Evolutionary conservation across 345 rosid genomes (phyloP).

Genomic region (Linum usitatissimum): DNA sequence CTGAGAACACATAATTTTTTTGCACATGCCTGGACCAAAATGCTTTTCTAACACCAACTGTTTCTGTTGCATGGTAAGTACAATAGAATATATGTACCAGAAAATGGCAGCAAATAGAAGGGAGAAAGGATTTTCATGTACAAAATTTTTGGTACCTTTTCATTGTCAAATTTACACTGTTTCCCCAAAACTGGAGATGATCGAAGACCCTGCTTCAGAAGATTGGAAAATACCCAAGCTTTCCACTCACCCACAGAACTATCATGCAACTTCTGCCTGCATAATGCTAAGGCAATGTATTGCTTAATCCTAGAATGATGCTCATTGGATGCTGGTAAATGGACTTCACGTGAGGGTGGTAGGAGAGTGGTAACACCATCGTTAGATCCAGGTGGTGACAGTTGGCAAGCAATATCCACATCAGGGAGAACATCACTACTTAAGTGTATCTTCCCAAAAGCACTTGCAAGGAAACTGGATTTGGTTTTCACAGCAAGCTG

Average conservation of each 20-base stretch:
- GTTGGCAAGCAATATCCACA: conserved; percentile 34
- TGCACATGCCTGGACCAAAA: neutral
- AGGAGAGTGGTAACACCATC: conserved; percentile 21
- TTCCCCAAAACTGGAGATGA: conserved; percentile 24
- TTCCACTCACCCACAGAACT: conserved; percentile 55
- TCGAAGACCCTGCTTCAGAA: conserved; percentile 31
- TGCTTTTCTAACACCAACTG: neutral
- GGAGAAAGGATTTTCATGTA: neutral
- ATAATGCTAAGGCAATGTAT: conserved; percentile 56
- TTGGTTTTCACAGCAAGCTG: conserved; percentile 24
- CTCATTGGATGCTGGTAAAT: conserved; percentile 31
- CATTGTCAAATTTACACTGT: conserved; percentile 10
- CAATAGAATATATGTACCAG: neutral
- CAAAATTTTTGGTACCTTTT: conserved; percentile 15
- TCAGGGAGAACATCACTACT: conserved; percentile 25
- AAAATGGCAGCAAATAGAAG: neutral
- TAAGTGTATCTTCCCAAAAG: conserved; percentile 32
- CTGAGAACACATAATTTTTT: neutral
- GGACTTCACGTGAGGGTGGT: conserved; percentile 28
- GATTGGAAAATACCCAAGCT: conserved; percentile 29
- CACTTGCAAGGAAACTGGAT: conserved; percentile 29
- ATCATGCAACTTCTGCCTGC: conserved; percentile 73
- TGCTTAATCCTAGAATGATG: conserved; percentile 35
- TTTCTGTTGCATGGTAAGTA: neutral
- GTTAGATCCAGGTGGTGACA: conserved; percentile 64